These are phyloP conservation scores for Scleroderma bovista DNA, from an alignment of 768 basidiomycete species.

Conservation along the genomic window DNA sequence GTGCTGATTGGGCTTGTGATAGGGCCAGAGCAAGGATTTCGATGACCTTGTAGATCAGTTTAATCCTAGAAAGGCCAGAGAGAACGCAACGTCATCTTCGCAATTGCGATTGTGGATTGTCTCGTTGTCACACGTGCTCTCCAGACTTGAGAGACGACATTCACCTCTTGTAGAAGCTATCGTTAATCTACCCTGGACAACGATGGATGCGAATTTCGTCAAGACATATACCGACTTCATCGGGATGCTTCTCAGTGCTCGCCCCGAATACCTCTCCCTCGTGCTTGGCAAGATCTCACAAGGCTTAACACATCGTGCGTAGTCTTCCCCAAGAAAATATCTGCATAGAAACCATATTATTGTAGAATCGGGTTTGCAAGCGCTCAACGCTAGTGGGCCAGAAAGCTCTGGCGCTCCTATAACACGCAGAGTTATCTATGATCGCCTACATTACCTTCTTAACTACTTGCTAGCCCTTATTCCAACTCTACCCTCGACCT, in stretches of 20 bases:
- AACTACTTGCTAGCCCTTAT: constrained; percentile 82
- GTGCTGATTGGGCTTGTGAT: constrained; percentile 9
- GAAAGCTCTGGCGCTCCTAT: constrained; percentile 66
- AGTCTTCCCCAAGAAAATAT: constrained; percentile 1
- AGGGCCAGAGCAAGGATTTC: constrained; percentile 75
- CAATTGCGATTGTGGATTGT: constrained; percentile 78
- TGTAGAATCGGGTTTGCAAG: constrained; percentile 68
- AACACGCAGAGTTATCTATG: constrained; percentile 79
- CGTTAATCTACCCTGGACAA: constrained; percentile 86
- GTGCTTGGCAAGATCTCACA: constrained; percentile 78
- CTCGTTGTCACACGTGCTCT: constrained; percentile 88
- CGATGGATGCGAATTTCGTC: constrained; percentile 80
- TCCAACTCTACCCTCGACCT: constrained; percentile 83
- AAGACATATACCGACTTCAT: constrained; percentile 86
- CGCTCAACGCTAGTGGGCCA: constrained; percentile 49
- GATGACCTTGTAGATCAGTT: constrained; percentile 91
- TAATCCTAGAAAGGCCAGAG: constrained; percentile 40
- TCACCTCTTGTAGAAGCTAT: constrained; percentile 80
- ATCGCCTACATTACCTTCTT: constrained; percentile 82
- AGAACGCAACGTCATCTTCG: constrained; percentile 31
- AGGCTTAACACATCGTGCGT: constrained; percentile 87
- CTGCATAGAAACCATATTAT: constrained; percentile 4
- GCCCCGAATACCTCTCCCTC: constrained; percentile 85
- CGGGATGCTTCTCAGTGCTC: constrained; percentile 85
- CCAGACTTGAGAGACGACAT: constrained; percentile 79